Evolutionary conservation across 306 rosid genomes (phyloP).

Genomic region (Pachyrhizus erosus): DNA sequence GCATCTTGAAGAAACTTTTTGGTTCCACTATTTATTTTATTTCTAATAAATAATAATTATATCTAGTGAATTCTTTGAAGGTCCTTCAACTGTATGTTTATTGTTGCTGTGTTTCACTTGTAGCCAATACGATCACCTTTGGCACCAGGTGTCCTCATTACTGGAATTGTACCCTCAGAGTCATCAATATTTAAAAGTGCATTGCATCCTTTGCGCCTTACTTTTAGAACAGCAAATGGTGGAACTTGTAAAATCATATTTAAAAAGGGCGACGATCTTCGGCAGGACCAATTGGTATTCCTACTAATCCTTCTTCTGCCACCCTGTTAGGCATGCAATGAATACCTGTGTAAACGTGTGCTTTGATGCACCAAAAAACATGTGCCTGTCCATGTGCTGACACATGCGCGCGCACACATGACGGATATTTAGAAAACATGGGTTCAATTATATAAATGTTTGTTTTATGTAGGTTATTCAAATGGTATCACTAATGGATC

Average conservation of each 20-base stretch:
- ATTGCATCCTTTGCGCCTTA: slow-evolving; percentile 91
- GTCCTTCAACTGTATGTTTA: slow-evolving; percentile 32
- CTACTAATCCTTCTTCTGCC: slow-evolving; percentile 45
- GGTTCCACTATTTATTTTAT: slow-evolving; percentile 5
- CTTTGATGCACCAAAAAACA: not conserved
- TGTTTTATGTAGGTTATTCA: slow-evolving; percentile 82
- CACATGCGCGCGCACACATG: too few species aligned
- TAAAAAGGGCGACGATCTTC: slow-evolving; percentile 96
- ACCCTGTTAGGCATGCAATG: slow-evolving; percentile 12
- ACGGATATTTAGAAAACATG: slow-evolving; percentile 1
- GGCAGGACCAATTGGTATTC: slow-evolving; percentile 95
- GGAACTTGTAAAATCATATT: slow-evolving; percentile 83
- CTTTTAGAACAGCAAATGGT: slow-evolving; percentile 82
- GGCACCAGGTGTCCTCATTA: slow-evolving; percentile 82
- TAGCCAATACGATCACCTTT: slow-evolving; percentile 96
- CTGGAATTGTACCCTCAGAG: slow-evolving; percentile 89
- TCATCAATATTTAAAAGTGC: slow-evolving; percentile 98
- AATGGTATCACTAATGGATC: slow-evolving; percentile 98
- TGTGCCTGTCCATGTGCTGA: slow-evolving; percentile 1
- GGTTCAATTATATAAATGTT: slow-evolving; percentile 41
- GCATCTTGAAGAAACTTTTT: slow-evolving; percentile 19
- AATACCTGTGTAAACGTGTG: slow-evolving; percentile 14
- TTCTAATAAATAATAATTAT: not conserved
- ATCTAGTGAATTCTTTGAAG: slow-evolving; percentile 30
- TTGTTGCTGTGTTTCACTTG: slow-evolving; percentile 43